Evolutionary conservation across 2,329 filamentous ascomycete species (phyloP).

Genomic region (Magnaporthiopsis incrustans): DNA sequence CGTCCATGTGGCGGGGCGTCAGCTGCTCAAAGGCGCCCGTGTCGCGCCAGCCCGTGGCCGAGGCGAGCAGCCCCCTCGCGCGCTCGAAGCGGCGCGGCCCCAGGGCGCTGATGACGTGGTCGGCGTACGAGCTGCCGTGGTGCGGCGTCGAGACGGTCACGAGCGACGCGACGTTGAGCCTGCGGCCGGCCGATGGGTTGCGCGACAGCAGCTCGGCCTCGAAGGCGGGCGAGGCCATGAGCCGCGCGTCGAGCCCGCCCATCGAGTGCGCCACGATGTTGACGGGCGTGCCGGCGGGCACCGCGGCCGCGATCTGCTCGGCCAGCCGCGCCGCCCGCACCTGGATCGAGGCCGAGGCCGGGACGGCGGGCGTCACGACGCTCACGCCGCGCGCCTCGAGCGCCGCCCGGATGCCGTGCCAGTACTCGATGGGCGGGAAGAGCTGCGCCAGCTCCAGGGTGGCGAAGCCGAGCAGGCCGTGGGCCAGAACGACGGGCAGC

Average conservation of each 20-base stretch:
- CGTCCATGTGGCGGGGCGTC: slow-evolving; percentile 48
- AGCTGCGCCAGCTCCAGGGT: slow-evolving; percentile 41
- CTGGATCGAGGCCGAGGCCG: slow-evolving; percentile 53
- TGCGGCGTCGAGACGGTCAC: slow-evolving; percentile 50
- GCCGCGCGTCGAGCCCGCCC: slow-evolving; percentile 57
- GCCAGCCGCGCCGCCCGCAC: slow-evolving; percentile 51
- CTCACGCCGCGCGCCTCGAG: slow-evolving; percentile 43
- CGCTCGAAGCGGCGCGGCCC: slow-evolving; percentile 42
- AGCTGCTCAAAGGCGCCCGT: slow-evolving; percentile 55
- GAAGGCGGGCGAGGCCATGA: slow-evolving; percentile 46
- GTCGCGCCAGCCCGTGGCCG: slow-evolving; percentile 39
- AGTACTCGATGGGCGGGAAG: slow-evolving; percentile 53
- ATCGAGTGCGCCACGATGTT: slow-evolving; percentile 69
- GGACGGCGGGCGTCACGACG: slow-evolving; percentile 54
- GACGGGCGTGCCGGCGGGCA: slow-evolving; percentile 46
- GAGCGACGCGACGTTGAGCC: slow-evolving; percentile 34
- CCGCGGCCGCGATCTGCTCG: slow-evolving; percentile 39
- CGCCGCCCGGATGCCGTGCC: slow-evolving; percentile 55
- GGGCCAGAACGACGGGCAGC: slow-evolving; percentile 56
- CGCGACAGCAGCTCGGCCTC: neutral
- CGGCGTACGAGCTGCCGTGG: slow-evolving; percentile 47
- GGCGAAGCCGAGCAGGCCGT: slow-evolving; percentile 57
- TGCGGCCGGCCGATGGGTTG: slow-evolving; percentile 30
- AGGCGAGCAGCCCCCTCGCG: slow-evolving; percentile 43
- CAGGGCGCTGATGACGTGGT: slow-evolving; percentile 41